Base-by-base conservation (phyloP, 176 grass and related monocot genomes). In the Eragrostis curvula region DNA sequence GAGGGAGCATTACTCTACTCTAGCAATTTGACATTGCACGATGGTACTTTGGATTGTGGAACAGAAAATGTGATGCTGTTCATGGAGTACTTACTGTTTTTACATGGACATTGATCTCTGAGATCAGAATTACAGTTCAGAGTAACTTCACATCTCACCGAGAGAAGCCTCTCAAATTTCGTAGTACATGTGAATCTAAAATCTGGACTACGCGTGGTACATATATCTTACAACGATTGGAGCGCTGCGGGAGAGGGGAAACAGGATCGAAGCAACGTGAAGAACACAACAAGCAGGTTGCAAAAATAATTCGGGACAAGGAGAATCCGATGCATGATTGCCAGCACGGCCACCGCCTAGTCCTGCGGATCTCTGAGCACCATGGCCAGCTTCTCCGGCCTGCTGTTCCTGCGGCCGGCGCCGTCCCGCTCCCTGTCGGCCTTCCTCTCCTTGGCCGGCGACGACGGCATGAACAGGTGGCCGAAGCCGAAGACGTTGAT, bases 401-500 rank as follows among this genome's bases (percentile, higher is more conserved):
- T 30, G 79, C 73, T 30, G 79, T 18, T 86, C 73, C 83, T 82
- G 72, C 79, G 88, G n/a, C 83, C 48, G 1, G 18, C 73, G 49
- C 5, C 62, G 49, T 52, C 81, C 55, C 67, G 71, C 21, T 85
- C 45, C 83, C 25, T 65, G 77, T 89, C 78, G 11, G 55, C 1
- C 29, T 51, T 82, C 58, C 13, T 89, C 49, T 90, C 83, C 79
- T 90, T 82, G n/a, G 57, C n/a, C n/a, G 89, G 85, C 55, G 89
- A 79, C 8, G 71, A 45, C 18, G 89, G 84, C 62, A 79, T 71
- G 85, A 90, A 91, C 17, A 87, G 75, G 7, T 87, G 81, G 0
- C 89, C 85, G 80, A 91, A 91, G 3, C 87, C 92, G 29, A 90
- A 90, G 20, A 94, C 83, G 45, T 84, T 91, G 71, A 93, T 87